A percentile compares a stretch with the other conserved stretches of the same genome.
These are phyloP conservation scores for Rubus parviflorus DNA, from an alignment of 306 rosid species.

Conservation along the genomic window DNA sequence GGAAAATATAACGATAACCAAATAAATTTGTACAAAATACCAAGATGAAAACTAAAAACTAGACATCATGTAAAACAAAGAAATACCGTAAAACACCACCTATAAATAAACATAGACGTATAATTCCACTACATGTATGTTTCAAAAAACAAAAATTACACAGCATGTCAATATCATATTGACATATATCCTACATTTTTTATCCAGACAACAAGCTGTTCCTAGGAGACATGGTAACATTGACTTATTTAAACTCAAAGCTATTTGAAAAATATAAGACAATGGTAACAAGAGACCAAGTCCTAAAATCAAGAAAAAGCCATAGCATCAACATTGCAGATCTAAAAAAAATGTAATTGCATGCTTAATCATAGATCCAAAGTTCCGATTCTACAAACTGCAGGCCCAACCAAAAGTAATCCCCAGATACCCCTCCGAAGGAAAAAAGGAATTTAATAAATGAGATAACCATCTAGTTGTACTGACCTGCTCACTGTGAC, in stretches of 20 bases:
- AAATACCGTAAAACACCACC: neutral
- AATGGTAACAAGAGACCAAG: neutral
- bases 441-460: neutral
- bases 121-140: neutral
- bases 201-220: slow-evolving; percentile 4
- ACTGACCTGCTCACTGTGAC: slow-evolving; percentile 76
- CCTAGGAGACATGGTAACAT: neutral
- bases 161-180: neutral
- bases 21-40: neutral
- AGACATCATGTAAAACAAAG: neutral
- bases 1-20: neutral
- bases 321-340: neutral
- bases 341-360: neutral
- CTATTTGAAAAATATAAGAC: neutral
- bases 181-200: neutral
- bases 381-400: neutral
- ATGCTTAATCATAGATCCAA: neutral
- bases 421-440: neutral
- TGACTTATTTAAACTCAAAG: neutral
- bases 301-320: neutral
- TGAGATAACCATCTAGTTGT: slow-evolving; percentile 8
- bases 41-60: neutral
- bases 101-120: neutral
- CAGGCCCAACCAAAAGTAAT: neutral
- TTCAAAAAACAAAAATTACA: neutral